Evolutionary conservation across 2,329 filamentous ascomycete genomes (phyloP).

Genomic region (Ophiostoma fasciatum): DNA sequence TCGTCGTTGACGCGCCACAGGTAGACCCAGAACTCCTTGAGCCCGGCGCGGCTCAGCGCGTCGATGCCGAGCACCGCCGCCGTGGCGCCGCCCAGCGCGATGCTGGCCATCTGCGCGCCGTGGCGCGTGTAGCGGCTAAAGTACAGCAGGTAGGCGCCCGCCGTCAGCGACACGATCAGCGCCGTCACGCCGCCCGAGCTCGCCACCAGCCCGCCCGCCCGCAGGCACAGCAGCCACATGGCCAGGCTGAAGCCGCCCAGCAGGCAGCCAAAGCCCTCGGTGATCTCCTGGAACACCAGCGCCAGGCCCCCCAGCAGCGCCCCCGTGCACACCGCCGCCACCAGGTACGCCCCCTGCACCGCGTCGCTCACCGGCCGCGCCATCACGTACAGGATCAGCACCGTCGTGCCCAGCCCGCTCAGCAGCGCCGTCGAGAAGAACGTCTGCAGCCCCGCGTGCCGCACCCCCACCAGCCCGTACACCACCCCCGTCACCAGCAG

Average conservation of each 20-base stretch:
- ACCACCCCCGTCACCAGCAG: slow-evolving; percentile 57
- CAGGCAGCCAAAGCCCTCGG: slow-evolving; percentile 68
- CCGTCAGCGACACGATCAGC: slow-evolving; percentile 60
- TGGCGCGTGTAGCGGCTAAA: slow-evolving; percentile 65
- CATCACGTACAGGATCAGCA: slow-evolving; percentile 84
- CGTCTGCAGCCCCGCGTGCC: slow-evolving; percentile 63
- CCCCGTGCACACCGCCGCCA: slow-evolving; percentile 60
- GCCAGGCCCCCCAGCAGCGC: slow-evolving; percentile 57
- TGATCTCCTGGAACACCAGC: slow-evolving; percentile 69
- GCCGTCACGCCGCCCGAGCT: slow-evolving; percentile 48
- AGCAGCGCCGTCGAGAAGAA: slow-evolving; percentile 69
- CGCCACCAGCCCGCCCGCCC: slow-evolving; percentile 58
- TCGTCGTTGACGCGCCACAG: slow-evolving; percentile 71
- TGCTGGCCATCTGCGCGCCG: slow-evolving; percentile 61
- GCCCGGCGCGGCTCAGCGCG: slow-evolving; percentile 74
- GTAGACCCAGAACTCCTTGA: slow-evolving; percentile 95
- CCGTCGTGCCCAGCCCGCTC: slow-evolving; percentile 55
- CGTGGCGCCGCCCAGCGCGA: slow-evolving; percentile 71
- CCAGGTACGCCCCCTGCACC: slow-evolving; percentile 75
- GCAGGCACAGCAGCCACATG: slow-evolving; percentile 81
- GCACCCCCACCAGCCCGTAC: slow-evolving; percentile 68
- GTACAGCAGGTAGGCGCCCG: slow-evolving; percentile 56
- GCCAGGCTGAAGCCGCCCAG: slow-evolving; percentile 71
- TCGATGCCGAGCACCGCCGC: slow-evolving; percentile 72
- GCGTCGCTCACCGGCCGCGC: slow-evolving; percentile 57